A percentile compares a stretch with the other conserved stretches of the same genome.
Conservation (phyloP, 306 rosid species). For the Hippophae gyantsensis region DNA sequence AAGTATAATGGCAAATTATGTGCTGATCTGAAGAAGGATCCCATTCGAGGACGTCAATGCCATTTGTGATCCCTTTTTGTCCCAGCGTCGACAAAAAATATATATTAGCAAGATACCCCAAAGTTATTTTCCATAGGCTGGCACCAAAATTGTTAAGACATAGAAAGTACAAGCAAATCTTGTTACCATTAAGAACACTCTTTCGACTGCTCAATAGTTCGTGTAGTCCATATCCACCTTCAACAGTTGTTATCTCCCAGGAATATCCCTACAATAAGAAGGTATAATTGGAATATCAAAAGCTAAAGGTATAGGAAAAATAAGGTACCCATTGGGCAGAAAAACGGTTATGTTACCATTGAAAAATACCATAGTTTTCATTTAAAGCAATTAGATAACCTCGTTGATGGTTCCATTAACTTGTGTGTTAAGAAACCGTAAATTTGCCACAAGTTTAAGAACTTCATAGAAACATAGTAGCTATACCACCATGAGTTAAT, state of each 20-base stretch:
- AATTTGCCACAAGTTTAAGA: neutral
- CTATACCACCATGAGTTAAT: too few species aligned
- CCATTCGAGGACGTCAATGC: slow-evolving; percentile 74
- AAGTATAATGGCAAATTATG: slow-evolving; percentile 50
- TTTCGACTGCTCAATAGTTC: slow-evolving; percentile 50
- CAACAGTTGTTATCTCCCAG: slow-evolving; percentile 77
- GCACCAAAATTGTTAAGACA: slow-evolving; percentile 7
- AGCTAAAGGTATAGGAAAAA: neutral
- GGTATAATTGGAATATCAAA: slow-evolving; percentile 5
- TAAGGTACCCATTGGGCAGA: too few species aligned
- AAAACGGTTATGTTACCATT: too few species aligned
- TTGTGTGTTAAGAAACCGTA: neutral
- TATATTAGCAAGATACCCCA: slow-evolving; percentile 4
- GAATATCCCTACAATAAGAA: slow-evolving; percentile 61
- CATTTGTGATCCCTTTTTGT: slow-evolving; percentile 72
- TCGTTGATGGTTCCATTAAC: neutral
- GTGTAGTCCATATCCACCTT: slow-evolving; percentile 74
- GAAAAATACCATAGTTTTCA: neutral
- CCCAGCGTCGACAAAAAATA: neutral
- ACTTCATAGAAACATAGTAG: neutral
- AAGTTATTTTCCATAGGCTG: slow-evolving; percentile 9
- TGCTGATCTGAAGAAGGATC: slow-evolving; percentile 61
- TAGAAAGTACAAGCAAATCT: neutral
- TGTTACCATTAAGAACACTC: slow-evolving; percentile 55
- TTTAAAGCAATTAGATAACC: neutral